Conservation (phyloP, 495 filamentous ascomycete species). For the Penicillium dipodomyicola region DNA sequence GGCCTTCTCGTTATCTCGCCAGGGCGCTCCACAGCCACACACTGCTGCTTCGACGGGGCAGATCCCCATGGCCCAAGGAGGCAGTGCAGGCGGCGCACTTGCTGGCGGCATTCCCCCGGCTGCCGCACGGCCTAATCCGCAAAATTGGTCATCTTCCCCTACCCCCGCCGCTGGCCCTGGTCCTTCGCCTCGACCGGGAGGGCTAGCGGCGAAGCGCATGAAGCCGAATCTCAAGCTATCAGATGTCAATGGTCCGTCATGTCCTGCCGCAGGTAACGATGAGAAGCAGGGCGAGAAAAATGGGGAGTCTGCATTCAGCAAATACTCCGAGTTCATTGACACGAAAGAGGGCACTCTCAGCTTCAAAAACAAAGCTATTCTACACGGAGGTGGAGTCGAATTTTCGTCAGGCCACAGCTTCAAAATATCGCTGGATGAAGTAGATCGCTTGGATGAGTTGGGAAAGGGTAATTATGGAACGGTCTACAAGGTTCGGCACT, state of each 20-base stretch:
- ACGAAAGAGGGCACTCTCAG: slow-evolving; percentile 85
- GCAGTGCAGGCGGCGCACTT: slow-evolving; percentile 31
- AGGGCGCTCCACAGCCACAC: slow-evolving; percentile 48
- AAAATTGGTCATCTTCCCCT: slow-evolving; percentile 55
- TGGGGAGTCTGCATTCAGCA: slow-evolving; percentile 70
- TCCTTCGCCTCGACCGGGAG: slow-evolving; percentile 45
- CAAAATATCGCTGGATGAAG: slow-evolving; percentile 91
- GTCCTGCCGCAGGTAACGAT: slow-evolving; percentile 21
- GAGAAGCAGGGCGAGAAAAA: slow-evolving; percentile 21
- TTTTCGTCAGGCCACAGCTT: slow-evolving; percentile 89
- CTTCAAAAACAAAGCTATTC: slow-evolving; percentile 89
- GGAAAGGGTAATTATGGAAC: slow-evolving; percentile 99
- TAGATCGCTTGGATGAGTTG: slow-evolving; percentile 91
- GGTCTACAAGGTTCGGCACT: slow-evolving; percentile 93
- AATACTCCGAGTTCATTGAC: slow-evolving; percentile 90
- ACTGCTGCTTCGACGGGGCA: slow-evolving; percentile 34
- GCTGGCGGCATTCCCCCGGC: slow-evolving; percentile 39
- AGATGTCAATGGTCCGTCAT: slow-evolving; percentile 42
- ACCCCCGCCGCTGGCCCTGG: slow-evolving; percentile 26
- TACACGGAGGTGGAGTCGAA: slow-evolving; percentile 84
- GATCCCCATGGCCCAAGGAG: slow-evolving; percentile 31
- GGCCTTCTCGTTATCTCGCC: slow-evolving; percentile 67
- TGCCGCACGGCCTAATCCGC: slow-evolving; percentile 36
- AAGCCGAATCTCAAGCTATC: slow-evolving; percentile 53
- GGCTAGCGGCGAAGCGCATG: slow-evolving; percentile 53